Conservation (phyloP, 306 rosid genomes). For the Acacia confusa region DNA sequence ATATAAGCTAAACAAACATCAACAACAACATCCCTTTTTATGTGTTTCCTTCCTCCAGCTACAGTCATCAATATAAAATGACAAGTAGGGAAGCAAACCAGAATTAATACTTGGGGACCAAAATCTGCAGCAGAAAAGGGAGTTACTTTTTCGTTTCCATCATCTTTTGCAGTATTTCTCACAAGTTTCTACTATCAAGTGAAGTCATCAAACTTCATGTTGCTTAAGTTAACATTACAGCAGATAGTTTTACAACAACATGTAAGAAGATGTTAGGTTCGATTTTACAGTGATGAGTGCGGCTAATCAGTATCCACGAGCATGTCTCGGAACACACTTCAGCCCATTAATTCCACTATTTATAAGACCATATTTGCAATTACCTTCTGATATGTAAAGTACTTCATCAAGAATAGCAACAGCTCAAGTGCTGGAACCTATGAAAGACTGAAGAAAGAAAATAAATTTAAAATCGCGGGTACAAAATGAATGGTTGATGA, state of each 20-base stretch:
- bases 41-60: constrained; percentile 7
- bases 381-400: background rate
- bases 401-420: background rate
- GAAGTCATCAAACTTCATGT: background rate
- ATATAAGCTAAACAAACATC: constrained; percentile 1
- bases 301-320: background rate
- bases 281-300: background rate
- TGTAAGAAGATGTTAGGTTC: background rate
- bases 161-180: background rate
- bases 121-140: background rate
- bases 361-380: background rate
- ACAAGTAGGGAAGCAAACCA: background rate
- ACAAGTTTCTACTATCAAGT: background rate
- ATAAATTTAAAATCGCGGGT: background rate
- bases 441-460: background rate
- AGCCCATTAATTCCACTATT: background rate
- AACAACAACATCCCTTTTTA: background rate
- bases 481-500: background rate
- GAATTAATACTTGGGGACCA: background rate
- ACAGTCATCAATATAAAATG: background rate
- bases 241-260: background rate
- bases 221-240: background rate
- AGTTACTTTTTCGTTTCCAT: background rate
- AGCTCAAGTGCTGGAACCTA: background rate
- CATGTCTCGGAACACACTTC: background rate